phyloP scores from a whole-genome alignment of 192 early-diverging fungal genomes.

The Coemansia sp. region DNA sequence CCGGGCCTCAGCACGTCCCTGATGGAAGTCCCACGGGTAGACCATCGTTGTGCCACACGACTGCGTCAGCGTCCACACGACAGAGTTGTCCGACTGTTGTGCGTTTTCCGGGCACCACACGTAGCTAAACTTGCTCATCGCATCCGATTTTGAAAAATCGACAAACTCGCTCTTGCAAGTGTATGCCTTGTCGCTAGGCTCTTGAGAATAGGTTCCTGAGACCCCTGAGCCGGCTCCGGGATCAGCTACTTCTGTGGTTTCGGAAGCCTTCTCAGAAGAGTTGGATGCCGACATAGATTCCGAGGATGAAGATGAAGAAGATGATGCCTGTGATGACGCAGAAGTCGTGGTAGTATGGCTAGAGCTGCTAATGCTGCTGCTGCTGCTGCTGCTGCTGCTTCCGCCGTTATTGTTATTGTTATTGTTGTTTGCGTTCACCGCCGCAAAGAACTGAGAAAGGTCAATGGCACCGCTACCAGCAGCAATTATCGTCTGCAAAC shows the following conservation, averaged over 20 bases:
- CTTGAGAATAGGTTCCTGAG: conserved; percentile 14
- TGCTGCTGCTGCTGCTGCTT: not conserved
- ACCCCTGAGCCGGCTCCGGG: not conserved
- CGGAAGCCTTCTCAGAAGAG: not conserved
- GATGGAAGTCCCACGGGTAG: conserved; percentile 38
- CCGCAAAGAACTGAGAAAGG: conserved; percentile 15
- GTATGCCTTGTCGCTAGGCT: conserved; percentile 11
- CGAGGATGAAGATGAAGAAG: too few species aligned
- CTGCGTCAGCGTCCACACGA: conserved; percentile 34
- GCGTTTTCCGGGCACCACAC: conserved; percentile 52
- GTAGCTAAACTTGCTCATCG: conserved; percentile 39
- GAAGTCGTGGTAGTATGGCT: not conserved
- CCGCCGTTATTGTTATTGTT: not conserved
- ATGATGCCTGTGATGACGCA: not conserved
- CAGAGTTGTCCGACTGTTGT: conserved; percentile 30
- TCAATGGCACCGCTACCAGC: conserved; percentile 32
- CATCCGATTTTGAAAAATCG: conserved; percentile 26
- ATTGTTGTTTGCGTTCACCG: conserved; percentile 8
- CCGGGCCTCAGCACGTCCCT: conserved; percentile 34
- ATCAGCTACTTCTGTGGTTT: not conserved
- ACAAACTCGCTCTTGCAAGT: conserved; percentile 34
- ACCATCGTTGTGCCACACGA: conserved; percentile 50
- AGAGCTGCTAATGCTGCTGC: not conserved
- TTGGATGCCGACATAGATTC: not conserved
- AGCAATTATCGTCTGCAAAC: conserved; percentile 24